Evolutionary conservation across 345 rosid species (phyloP).

Genomic region (Boechera stricta): DNA sequence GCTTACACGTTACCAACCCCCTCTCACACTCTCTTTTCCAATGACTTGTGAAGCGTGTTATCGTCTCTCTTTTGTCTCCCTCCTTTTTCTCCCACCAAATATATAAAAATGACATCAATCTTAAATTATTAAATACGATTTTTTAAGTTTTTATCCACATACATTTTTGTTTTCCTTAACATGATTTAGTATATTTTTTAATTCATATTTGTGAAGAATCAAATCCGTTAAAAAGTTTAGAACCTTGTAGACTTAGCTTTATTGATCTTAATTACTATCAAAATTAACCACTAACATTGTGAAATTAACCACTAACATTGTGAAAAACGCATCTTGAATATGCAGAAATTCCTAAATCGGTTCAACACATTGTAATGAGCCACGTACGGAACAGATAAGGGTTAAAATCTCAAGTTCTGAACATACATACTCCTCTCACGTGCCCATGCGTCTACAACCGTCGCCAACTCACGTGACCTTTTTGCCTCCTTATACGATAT

Average conservation of each 20-base stretch:
- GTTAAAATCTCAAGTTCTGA: conserved; percentile 4
- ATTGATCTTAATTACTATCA: not conserved
- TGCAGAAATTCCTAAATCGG: not conserved
- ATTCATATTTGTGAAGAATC: too few relatives aligned
- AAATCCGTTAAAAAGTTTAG: not conserved
- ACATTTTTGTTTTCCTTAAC: not conserved
- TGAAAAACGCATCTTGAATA: not conserved
- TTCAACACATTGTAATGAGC: not conserved
- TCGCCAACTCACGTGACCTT: conserved; percentile 13
- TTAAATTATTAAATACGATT: not conserved
- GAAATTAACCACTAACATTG: not conserved
- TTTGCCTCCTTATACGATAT: not conserved
- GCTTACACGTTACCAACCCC: conserved; percentile 25
- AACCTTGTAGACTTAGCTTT: not conserved
- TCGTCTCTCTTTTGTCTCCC: not conserved
- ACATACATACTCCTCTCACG: conserved; percentile 7
- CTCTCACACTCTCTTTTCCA: conserved; percentile 16
- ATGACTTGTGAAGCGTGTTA: conserved; percentile 31
- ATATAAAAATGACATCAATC: not conserved
- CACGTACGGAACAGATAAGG: not conserved
- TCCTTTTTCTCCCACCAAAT: not conserved
- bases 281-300: not conserved
- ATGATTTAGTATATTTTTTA: too few relatives aligned
- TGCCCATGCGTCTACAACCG: conserved; percentile 4
- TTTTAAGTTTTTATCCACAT: not conserved